Base-by-base conservation (phyloP, 768 basidiomycete species). In the Leccinum sublutescens region DNA sequence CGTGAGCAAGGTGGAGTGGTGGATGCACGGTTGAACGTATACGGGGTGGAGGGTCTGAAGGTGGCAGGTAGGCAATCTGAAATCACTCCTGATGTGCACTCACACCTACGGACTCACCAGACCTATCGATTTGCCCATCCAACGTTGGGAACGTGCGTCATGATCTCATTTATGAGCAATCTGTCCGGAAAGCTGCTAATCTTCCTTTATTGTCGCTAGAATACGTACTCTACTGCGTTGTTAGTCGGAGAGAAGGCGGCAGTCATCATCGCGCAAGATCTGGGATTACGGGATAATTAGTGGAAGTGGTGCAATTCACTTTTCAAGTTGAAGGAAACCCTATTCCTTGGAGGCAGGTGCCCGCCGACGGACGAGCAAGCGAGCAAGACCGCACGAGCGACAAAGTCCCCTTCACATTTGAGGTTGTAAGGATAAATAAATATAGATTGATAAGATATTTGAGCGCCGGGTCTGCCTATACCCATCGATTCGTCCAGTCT, bases 181-280 rank as follows among this genome's bases (percentile, higher is more conserved):
- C 29, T 12, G 4, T 15, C 7, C 17, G 15, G 17, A 2, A 27
- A 1, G 17, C 40, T 2, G 10, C 36, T 64, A 4, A 51, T 7
- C 11, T 5, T n/a, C 34, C 1, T 7, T 25, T 15, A 0, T 4
- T 47, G 9, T 31, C 23, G 29, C 9, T 8, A 67, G 74, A 80
- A 79, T 55, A 80, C 80, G 0, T 80, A 78, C 56, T 78, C 76
- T 0, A 78, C 77, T 7, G 76, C 79, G 8, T 54, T 80, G 23
- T 69, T 73, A 33, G 64, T 88, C 40, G 85, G 84, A 4, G 85
- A 87, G 70, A 87, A 87, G 69, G 84, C 84, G 0, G 83, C 85
- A 0, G 63, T 78, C 7, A 78, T 87, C 43, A 84, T 88, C 50
- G 82, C 80, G 2, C 76, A 85, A 56, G 86, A 86, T 23, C 60